Evolutionary conservation across 2,329 filamentous ascomycete genomes (phyloP).

Genomic region (Paramyrothecium sp.): DNA sequence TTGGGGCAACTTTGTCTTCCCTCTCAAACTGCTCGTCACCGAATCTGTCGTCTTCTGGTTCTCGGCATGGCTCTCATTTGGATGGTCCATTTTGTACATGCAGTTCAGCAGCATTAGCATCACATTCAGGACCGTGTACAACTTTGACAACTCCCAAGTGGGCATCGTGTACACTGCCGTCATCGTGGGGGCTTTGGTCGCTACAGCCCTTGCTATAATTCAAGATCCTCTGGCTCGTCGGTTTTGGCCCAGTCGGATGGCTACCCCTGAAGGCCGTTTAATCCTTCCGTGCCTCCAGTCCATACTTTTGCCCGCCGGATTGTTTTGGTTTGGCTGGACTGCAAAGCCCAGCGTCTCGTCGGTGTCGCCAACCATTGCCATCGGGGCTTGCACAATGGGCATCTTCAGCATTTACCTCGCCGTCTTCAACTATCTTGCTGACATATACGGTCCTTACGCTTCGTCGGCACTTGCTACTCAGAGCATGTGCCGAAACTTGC

Average conservation of each 20-base stretch:
- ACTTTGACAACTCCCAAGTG: conserved; percentile 57
- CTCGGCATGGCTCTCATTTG: conserved; percentile 69
- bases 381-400: conserved; percentile 63
- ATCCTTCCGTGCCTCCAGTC: conserved; percentile 64
- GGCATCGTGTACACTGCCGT: conserved; percentile 60
- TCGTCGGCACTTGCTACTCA: conserved; percentile 66
- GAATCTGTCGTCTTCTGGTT: conserved; percentile 66
- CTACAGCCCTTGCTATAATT: conserved; percentile 52
- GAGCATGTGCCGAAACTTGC: conserved; percentile 63
- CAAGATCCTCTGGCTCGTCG: conserved; percentile 56
- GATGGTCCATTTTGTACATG: conserved; percentile 69
- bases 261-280: conserved; percentile 57
- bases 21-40: conserved; percentile 47
- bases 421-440: conserved; percentile 68
- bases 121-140: conserved; percentile 61
- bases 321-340: conserved; percentile 72
- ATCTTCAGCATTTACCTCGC: conserved; percentile 69
- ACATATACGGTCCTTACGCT: conserved; percentile 65
- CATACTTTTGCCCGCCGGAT: conserved; percentile 59
- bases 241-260: conserved; percentile 29
- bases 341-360: conserved; percentile 51
- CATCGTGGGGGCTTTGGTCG: conserved; percentile 39
- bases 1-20: conserved; percentile 25
- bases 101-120: conserved; percentile 57
- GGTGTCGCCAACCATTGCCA: conserved; percentile 62